Evolutionary conservation across 1,139 yeast species (phyloP), one percentile per base, ranked within the genome.

Genomic region (Nakaseomyces sp.): DNA sequence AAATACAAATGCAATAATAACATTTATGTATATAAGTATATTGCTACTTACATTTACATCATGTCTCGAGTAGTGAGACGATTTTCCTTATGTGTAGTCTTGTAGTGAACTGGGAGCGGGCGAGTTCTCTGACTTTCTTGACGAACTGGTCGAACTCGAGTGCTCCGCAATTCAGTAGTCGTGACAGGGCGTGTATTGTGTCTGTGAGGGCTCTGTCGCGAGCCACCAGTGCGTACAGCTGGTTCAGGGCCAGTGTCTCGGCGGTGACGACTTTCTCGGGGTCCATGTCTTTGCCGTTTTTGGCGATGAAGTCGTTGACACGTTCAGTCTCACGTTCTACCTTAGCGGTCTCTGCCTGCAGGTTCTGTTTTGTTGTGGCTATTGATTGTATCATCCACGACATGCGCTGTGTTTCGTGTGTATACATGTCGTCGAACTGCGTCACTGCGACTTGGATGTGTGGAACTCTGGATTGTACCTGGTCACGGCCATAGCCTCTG

Each of bases 151-250:
- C 60, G 15, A 54, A 39, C 12, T 48, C 36, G 10, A 57, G 40
- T 44, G 48, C 41, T 65, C 73, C 48, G 80, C 69, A 45, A 50
- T 74, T 79, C 40, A 75, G 75, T 7, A 77, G 73, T 19, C 81
- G 77, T 9, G 78, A 73, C 15, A 88, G 68, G 13, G 77, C 69
- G 45, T 74, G 71, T n/a, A 76, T 65, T 0, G 87, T 70, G 57
- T 88, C 96, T 39, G 76, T 76, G 22, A 79, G 73, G 0, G 95
- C 84, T 50, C 74, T 71, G 44, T 82, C 84, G 35, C 77, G 81
- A 37, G 88, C 74, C 0, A 76, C 77, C 1, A 81, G 66, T 24
- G 76, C 76, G 58, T 84, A 83, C n/a, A 87, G 67, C 51, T 77
- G 81, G 47, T 69, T 69, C 49, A 66, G 42, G 2, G 47, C 47